Evolutionary conservation across 116 monocot genomes (phyloP).

Genomic region (Dioscorea cayenensis): DNA sequence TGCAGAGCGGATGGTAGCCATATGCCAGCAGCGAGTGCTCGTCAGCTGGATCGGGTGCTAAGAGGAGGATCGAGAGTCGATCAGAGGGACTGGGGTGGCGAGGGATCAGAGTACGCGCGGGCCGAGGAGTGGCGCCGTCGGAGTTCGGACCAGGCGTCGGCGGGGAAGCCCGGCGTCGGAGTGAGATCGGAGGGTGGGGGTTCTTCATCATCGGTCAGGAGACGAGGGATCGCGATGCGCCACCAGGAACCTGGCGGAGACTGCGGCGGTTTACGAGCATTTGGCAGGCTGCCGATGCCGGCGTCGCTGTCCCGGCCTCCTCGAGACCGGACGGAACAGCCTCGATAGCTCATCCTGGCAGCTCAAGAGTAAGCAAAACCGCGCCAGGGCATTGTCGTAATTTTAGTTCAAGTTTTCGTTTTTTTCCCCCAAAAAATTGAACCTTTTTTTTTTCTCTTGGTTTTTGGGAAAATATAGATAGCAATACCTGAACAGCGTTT

Average conservation of each 20-base stretch:
- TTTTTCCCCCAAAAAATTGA: not conserved
- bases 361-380: conserved; percentile 65
- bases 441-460: not conserved
- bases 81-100: conserved; percentile 26
- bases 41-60: conserved; percentile 32
- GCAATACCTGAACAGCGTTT: conserved; percentile 78
- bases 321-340: conserved; percentile 80
- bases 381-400: not conserved
- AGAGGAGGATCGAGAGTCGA: conserved; percentile 23
- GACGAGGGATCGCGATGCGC: conserved; percentile 55
- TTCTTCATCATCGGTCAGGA: not conserved
- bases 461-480: conserved; percentile 44
- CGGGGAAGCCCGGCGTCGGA: conserved; percentile 11
- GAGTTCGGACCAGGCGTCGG: conserved; percentile 18
- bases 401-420: not conserved
- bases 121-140: conserved; percentile 23
- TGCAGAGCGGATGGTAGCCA: conserved; percentile 51
- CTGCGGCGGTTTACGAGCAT: conserved; percentile 80
- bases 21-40: conserved; percentile 36
- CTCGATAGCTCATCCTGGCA: conserved; percentile 82
- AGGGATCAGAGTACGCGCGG: conserved; percentile 46
- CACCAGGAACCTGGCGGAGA: conserved; percentile 82
- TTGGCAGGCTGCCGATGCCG: conserved; percentile 65
- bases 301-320: conserved; percentile 58
- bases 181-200: not conserved